Evolutionary conservation across 2,329 filamentous ascomycete genomes (phyloP).

Genomic region (Aspergillus amoenus): DNA sequence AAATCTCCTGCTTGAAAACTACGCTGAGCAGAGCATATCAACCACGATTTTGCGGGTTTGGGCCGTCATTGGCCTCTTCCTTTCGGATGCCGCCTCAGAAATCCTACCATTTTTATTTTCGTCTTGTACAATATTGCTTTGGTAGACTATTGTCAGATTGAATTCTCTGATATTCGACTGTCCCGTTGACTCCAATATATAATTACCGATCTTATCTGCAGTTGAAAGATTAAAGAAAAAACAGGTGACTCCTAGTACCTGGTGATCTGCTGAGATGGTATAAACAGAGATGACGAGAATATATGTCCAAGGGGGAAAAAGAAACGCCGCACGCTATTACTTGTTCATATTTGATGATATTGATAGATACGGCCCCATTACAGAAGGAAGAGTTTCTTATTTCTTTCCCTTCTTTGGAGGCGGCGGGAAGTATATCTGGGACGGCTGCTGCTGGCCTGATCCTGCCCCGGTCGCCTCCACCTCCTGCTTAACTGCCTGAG

Average conservation of each 20-base stretch:
- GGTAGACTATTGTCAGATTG: neutral
- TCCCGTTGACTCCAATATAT: neutral
- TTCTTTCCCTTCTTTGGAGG: constrained; percentile 42
- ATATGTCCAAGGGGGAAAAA: neutral
- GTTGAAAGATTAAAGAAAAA: constrained; percentile 2
- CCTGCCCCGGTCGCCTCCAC: constrained; percentile 19
- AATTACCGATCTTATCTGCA: neutral
- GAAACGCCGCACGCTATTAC: neutral
- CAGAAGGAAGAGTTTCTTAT: constrained; percentile 9
- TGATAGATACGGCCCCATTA: neutral
- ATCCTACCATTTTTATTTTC: neutral
- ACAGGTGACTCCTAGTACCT: constrained; percentile 4
- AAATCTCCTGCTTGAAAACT: neutral
- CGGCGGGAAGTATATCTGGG: constrained; percentile 45
- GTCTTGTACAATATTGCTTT: neutral
- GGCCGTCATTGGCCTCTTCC: neutral
- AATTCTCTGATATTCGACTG: neutral
- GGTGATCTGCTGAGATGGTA: constrained; percentile 2
- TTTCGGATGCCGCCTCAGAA: neutral
- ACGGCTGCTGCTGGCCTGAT: constrained; percentile 17
- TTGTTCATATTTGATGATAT: neutral
- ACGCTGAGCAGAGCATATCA: neutral
- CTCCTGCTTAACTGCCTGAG: constrained; percentile 22
- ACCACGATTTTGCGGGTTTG: neutral
- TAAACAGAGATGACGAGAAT: neutral